Evolutionary conservation across 805 yeast genomes (phyloP), one percentile per base, ranked within the genome.

Genomic region (Teunomyces atbi): DNA sequence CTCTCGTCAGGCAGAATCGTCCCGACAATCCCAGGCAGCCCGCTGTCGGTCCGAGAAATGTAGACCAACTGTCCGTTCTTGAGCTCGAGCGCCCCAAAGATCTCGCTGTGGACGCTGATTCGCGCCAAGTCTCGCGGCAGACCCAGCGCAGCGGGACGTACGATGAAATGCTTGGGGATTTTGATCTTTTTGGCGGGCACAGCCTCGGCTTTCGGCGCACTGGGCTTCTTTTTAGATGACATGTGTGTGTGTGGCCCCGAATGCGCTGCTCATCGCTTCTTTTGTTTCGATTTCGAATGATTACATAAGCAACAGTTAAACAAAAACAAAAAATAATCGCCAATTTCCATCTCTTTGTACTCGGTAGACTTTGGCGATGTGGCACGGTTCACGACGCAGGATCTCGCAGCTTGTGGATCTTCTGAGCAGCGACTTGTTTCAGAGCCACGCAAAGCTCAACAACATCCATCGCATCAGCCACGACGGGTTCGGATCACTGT

Each of bases 21-120:
- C 0, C 74, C 82, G 11, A 78, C 56, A 3, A 76, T 56, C 2
- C 84, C 84, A 1, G 65, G 61, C 6, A 64, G 62, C 1, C 73
- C 69, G 2, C 79, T 78, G 36, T 71, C 76, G 0, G 45, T 36
- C 47, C 73, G 74, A 16, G 73, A 59, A 2, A 81, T 50, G 34
- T 69, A 57, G 12, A 81, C 74, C 48, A 81, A 58, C 4, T 76
- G 69, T 1, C 83, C 83, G 18, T 61, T 54, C 6, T 57, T 49
- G 10, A 79, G 63, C 16, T 77, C 84, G 20, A 78, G 58, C 1
- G 75, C 77, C 44, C 71, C 71, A 37, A 80, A 60, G 1, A 77
- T 67, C 1, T 74, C 73, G 0, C 73, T 68, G 45, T 77, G 71
- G 2, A 81, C 46, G 18, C 61, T 61, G 0, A 71, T 73, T 42